Conservation (phyloP, 352 stramenopile genomes). For the Phytophthora sojae region DNA sequence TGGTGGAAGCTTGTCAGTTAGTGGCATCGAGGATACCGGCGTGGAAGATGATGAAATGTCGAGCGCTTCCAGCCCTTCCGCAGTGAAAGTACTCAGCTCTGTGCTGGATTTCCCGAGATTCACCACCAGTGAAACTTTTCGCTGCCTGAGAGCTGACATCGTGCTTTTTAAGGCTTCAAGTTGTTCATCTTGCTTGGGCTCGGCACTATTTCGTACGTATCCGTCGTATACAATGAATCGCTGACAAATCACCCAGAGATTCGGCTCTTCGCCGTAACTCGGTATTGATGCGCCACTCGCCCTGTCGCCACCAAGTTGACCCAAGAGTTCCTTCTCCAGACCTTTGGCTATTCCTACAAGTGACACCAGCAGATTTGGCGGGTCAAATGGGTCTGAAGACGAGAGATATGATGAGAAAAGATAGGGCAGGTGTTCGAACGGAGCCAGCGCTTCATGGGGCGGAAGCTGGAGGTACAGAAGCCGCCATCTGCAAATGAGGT, state of each 20-base stretch:
- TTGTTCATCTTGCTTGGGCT: conserved; percentile 7
- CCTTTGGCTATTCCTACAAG: conserved; percentile 46
- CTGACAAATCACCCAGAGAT: conserved; percentile 27
- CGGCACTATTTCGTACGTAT: neutral
- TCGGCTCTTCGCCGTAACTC: conserved; percentile 21
- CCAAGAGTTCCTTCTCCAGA: conserved; percentile 28
- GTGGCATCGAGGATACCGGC: neutral
- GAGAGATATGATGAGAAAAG: conserved; percentile 47
- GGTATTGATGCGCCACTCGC: neutral
- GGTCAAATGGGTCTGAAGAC: conserved; percentile 20
- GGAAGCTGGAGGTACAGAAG: conserved; percentile 59
- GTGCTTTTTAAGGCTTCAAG: neutral
- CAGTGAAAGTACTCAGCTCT: conserved; percentile 14
- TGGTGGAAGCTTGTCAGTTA: neutral
- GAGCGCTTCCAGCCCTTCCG: conserved; percentile 22
- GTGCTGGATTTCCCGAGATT: conserved; percentile 19
- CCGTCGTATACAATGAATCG: conserved; percentile 34
- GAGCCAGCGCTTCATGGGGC: conserved; percentile 51
- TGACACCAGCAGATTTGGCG: conserved; percentile 39
- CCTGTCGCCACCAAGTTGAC: neutral
- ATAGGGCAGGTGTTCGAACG: conserved; percentile 62
- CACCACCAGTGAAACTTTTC: conserved; percentile 36
- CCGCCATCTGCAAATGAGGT: conserved; percentile 72
- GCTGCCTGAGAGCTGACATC: conserved; percentile 31
- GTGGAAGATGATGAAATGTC: conserved; percentile 20